These are phyloP conservation scores for Bacidia gigantensis DNA, from an alignment of 495 filamentous ascomycete genomes.

Conservation along the genomic window DNA sequence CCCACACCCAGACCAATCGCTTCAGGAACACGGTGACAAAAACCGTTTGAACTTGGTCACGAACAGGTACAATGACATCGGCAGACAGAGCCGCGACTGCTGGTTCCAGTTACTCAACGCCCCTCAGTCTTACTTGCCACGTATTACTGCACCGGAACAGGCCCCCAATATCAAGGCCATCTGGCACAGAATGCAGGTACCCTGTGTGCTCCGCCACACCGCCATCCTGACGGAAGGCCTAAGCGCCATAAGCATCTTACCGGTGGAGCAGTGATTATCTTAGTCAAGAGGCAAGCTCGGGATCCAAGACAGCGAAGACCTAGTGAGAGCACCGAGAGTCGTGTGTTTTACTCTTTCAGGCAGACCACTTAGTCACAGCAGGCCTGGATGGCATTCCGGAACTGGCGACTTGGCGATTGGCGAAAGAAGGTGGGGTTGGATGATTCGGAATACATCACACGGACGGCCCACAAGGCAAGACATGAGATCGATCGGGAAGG, in stretches of 20 bases:
- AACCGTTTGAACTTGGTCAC: background rate
- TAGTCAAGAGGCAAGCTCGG: no score
- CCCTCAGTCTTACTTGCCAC: background rate
- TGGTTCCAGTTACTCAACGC: background rate
- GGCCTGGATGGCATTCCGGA: background rate
- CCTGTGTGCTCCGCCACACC: background rate
- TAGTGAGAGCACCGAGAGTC: no score
- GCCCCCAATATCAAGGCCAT: background rate
- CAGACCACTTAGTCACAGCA: no score
- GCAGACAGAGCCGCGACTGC: background rate
- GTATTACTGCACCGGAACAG: background rate
- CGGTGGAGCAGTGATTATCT: no score
- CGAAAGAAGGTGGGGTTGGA: background rate
- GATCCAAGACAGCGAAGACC: no score
- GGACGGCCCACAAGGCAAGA: no score
- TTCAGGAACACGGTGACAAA: background rate
- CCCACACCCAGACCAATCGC: background rate
- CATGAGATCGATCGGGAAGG: background rate
- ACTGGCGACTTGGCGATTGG: background rate
- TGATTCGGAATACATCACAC: no score
- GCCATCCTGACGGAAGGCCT: background rate
- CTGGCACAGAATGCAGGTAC: background rate
- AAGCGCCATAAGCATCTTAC: background rate
- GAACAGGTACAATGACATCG: background rate
- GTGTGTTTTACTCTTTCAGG: no score